These are phyloP conservation scores for Boletus coccyginus DNA, from an alignment of 768 basidiomycete species.

Conservation along the genomic window DNA sequence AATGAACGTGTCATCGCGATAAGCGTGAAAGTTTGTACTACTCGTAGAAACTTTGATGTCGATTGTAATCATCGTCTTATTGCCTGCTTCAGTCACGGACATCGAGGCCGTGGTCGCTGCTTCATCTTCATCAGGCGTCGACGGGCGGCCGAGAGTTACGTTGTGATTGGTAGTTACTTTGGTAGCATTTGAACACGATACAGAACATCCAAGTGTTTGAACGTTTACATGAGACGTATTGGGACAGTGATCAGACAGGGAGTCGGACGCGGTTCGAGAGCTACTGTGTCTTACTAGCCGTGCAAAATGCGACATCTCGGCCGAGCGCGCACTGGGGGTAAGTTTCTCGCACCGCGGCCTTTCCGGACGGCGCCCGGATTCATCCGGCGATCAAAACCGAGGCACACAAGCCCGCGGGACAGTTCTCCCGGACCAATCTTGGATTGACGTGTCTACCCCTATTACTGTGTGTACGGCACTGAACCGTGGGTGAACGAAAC, in stretches of 20 bases:
- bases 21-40: conserved; percentile 82
- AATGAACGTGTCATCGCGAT: conserved; percentile 85
- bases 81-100: conserved; percentile 50
- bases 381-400: no score
- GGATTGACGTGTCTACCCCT: no score
- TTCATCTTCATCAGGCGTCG: conserved; percentile 42
- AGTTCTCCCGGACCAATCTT: no score
- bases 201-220: conserved; percentile 72
- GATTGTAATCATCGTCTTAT: conserved; percentile 57
- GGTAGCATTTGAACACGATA: conserved; percentile 75
- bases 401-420: no score
- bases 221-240: not conserved
- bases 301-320: no score
- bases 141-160: conserved; percentile 46
- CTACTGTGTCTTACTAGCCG: no score
- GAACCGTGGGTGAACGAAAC: no score
- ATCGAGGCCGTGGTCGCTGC: conserved; percentile 42
- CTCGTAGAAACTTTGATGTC: conserved; percentile 82
- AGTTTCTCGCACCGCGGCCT: no score
- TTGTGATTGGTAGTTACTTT: conserved; percentile 47
- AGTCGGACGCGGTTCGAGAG: no score
- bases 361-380: no score
- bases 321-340: no score
- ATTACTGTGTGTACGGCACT: no score
- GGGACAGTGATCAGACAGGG: not conserved